These are phyloP conservation scores for Penicillium sp. DNA, from an alignment of 2,329 filamentous ascomycete genomes.

Conservation along the genomic window DNA sequence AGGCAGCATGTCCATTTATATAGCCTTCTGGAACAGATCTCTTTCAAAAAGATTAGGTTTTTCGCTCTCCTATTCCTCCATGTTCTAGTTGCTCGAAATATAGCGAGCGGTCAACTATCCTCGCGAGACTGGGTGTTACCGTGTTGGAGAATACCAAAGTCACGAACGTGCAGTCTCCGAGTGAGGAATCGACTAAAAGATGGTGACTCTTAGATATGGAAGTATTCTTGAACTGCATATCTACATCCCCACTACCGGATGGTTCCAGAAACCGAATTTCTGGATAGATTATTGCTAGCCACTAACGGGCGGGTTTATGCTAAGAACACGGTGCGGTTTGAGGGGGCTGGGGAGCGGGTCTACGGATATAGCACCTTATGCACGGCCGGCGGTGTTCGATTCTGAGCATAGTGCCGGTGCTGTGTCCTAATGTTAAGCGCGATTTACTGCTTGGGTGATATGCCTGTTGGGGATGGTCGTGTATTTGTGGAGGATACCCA, in stretches of 20 bases:
- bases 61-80: conserved; percentile 43
- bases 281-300: conserved; percentile 29
- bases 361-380: conserved; percentile 46
- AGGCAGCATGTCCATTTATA: not conserved
- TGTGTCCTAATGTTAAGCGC: conserved; percentile 48
- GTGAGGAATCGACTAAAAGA: conserved; percentile 19
- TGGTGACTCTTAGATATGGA: conserved; percentile 41
- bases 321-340: conserved; percentile 39
- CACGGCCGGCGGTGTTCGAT: conserved; percentile 42
- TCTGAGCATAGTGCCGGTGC: conserved; percentile 40
- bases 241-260: conserved; percentile 47
- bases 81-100: not conserved
- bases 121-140: conserved; percentile 46
- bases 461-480: conserved; percentile 23
- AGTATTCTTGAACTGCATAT: conserved; percentile 42
- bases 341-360: conserved; percentile 36
- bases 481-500: conserved; percentile 42
- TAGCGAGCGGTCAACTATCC: conserved; percentile 11
- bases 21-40: conserved; percentile 9
- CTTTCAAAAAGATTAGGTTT: conserved; percentile 41
- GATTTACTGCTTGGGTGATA: conserved; percentile 40
- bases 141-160: conserved; percentile 39
- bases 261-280: conserved; percentile 42
- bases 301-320: conserved; percentile 40
- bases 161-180: conserved; percentile 32